Evolutionary conservation across 148 eudicot genomes (phyloP), one percentile per base, ranked within the genome.

Genomic region (Heliosperma pusillum): DNA sequence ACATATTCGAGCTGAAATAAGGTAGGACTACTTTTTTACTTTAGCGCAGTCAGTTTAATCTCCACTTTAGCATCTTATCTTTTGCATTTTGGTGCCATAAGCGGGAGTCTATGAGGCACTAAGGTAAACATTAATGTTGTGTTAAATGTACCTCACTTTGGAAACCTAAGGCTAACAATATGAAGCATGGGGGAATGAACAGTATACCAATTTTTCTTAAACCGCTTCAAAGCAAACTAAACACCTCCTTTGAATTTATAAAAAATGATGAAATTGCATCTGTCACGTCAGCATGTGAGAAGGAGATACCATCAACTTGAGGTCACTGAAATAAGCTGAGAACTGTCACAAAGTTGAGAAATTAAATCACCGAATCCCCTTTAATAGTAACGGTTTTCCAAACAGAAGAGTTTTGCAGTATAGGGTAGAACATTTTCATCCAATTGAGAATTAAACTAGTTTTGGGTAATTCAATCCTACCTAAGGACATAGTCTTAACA

Each of bases 1-100:
- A 80, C 99, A 95, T 82, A 78, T 95, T 64, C 97, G 99, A 66
- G 97, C 96, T 76, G 96, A 90, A 82, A 95, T 95, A 88, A 92
- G 99, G 98, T 93, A 70, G 27, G 24, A 9, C 3, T 75, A 58
- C 13, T 12, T 47, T 11, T 10, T 47, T 12, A 12, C 17, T 10
- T 10, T 47, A 47, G 42, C 10, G 9, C 42, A 16, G 24, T 16
- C 47, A 25, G 16, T 21, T 61, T 61, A 24, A 3, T 24, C 29
- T 61, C 29, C 30, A 25, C 13, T 61, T 61, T 21, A 61, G 65
- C 13, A 24, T 4, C 17, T 61, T 4, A 30, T 15, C 12, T 17
- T 16, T 65, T 17, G 44, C 36, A 30, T 62, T 13, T 62, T 26
- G 36, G 36, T 27, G 17, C 66, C 33, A 15, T 27, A 13, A 19